These are phyloP conservation scores for Podaxis sp. DNA, from an alignment of 768 basidiomycete genomes.

Conservation along the genomic window DNA sequence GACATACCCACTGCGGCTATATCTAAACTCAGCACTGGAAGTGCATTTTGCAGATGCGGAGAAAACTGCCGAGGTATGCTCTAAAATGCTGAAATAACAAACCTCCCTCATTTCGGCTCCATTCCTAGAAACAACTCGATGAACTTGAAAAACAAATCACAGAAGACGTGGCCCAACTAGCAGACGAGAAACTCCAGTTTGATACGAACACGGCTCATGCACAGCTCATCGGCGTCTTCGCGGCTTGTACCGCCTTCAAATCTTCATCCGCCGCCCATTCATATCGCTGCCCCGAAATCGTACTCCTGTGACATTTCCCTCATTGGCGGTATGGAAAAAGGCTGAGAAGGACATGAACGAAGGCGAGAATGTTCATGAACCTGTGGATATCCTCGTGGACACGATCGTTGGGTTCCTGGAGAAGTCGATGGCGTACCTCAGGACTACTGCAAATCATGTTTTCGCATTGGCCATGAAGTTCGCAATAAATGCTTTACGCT, in stretches of 20 bases:
- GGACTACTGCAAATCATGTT: slow-evolving; percentile 75
- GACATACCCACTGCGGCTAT: slow-evolving; percentile 55
- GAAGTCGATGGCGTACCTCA: slow-evolving; percentile 75
- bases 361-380: slow-evolving; percentile 30
- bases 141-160: slow-evolving; percentile 30
- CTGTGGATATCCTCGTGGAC: slow-evolving; percentile 86
- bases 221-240: slow-evolving; percentile 40
- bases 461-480: slow-evolving; percentile 77
- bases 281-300: slow-evolving; percentile 62
- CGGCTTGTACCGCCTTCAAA: slow-evolving; percentile 53
- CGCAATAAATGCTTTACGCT: slow-evolving; percentile 60
- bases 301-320: slow-evolving; percentile 41
- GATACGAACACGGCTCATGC: slow-evolving; percentile 35
- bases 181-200: slow-evolving; percentile 39
- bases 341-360: slow-evolving; percentile 40
- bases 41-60: slow-evolving; percentile 44
- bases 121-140: slow-evolving; percentile 36
- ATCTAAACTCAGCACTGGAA: slow-evolving; percentile 57
- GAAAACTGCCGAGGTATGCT: slow-evolving; percentile 32
- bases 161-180: slow-evolving; percentile 37
- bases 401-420: slow-evolving; percentile 87
- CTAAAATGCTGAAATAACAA: neutral
- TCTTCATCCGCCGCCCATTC: slow-evolving; percentile 77
- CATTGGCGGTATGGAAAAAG: slow-evolving; percentile 76
- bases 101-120: neutral